Evolutionary conservation across 768 basidiomycete species (phyloP), one percentile per base, ranked within the genome.

Genomic region (Lactifluus volemus): DNA sequence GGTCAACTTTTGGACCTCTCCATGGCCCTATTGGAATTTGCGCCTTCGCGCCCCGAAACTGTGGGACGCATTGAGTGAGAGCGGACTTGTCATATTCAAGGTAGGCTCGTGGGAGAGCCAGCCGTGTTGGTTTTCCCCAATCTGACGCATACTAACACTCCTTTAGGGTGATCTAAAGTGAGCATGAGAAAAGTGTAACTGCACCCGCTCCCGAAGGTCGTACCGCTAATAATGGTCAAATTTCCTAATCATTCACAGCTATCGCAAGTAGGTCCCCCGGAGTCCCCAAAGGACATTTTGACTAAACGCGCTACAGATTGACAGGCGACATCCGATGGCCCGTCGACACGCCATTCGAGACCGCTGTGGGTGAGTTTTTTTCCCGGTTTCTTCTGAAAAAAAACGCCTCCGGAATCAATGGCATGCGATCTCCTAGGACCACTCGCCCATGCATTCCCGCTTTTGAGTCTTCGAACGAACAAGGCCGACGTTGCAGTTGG

Each of bases 401-500:
- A 7, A 32, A n/a, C 30, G 42, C 32, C 6, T 21, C 14, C n/a
- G n/a, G 4, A 4, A 50, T 19, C n/a, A 2, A n/a, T 12, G 48
- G 59, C 34, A 11, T 55, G 10, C 34, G 29, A 29, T 2, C 48
- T 17, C 17, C 32, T 54, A 86, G 91, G 93, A 5, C 89, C 90
- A 2, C 73, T 98, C 10, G 82, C 83, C 0, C 88, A 89, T 1
- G 75, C 84, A 9, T 89, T 96, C 74, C 87, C 89, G 0, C 70
- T 97, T 8, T 74, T 98, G 29, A 92, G 90, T 68, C 74, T 98
- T 60, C 81, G 96, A 17, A 98, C 96, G 1, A 92, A 88, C 77
- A 99, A 99, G 72, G 96, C 96, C 0, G 94, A 98, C 69, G 93
- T 97, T 2, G 88, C 86, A 6, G 92, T 91, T 29, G 96, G 92